phyloP scores from a whole-genome alignment of 768 basidiomycete genomes.

The Peribolospora baueri region DNA sequence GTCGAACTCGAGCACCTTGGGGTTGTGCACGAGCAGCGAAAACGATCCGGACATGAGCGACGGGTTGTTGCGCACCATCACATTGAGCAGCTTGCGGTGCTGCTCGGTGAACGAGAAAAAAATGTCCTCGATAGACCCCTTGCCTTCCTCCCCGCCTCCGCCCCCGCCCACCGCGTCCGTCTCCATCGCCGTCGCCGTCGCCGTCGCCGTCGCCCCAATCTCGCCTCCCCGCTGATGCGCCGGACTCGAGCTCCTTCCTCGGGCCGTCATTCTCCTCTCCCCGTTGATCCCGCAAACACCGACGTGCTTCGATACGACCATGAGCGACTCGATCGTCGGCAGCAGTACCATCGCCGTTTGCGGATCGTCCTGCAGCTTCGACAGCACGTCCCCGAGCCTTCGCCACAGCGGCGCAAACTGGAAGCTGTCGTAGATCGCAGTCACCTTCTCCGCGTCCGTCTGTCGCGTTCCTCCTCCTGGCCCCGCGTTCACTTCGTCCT shows the following conservation, averaged over 20 bases:
- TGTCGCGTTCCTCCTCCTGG: too few relatives aligned
- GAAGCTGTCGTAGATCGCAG: slow-evolving; percentile 64
- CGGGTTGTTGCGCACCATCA: slow-evolving; percentile 96
- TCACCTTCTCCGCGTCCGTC: slow-evolving; percentile 1
- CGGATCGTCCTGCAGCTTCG: slow-evolving; percentile 48
- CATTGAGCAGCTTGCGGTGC: slow-evolving; percentile 77
- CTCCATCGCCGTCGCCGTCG: too few relatives aligned
- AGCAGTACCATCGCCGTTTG: slow-evolving; percentile 79
- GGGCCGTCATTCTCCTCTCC: too few relatives aligned
- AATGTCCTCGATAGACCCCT: slow-evolving; percentile 61
- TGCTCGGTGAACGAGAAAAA: slow-evolving; percentile 82
- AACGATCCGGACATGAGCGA: slow-evolving; percentile 96
- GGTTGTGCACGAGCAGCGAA: slow-evolving; percentile 81
- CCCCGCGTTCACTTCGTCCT: too few relatives aligned
- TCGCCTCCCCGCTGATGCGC: too few relatives aligned
- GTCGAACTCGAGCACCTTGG: slow-evolving; percentile 91
- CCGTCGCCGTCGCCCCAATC: too few relatives aligned
- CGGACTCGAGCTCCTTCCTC: too few relatives aligned
- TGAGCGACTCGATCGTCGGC: slow-evolving; percentile 81
- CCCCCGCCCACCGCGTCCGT: too few relatives aligned
- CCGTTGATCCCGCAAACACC: slow-evolving; percentile 19
- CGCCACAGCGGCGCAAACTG: slow-evolving; percentile 70
- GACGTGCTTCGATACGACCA: slow-evolving; percentile 96
- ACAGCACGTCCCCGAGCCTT: slow-evolving; percentile 67
- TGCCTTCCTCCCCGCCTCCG: too few relatives aligned